These are phyloP conservation scores for Ichthyophthirius multifiliis DNA, from an alignment of 169 alveolate species.

Conservation along the genomic window DNA sequence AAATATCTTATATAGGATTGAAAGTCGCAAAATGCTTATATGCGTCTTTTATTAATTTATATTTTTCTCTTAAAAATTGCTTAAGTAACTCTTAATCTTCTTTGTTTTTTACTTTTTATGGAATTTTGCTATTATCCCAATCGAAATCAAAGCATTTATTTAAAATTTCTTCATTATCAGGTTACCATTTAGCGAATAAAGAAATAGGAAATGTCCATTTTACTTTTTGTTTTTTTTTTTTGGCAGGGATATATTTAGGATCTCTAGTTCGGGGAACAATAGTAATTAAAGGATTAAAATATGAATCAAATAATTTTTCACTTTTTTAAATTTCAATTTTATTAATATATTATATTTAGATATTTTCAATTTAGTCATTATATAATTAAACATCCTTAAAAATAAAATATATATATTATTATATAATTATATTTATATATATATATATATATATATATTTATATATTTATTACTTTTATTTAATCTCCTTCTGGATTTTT, in stretches of 20 bases:
- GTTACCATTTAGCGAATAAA: slow-evolving; percentile 27
- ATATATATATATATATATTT: not conserved
- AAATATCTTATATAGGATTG: slow-evolving; percentile 38
- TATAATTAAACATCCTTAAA: not conserved
- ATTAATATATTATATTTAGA: not conserved
- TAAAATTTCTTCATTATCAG: slow-evolving; percentile 6
- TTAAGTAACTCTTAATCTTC: slow-evolving; percentile 51
- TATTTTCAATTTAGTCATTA: not conserved
- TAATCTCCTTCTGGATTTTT: not conserved
- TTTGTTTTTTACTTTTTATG: slow-evolving; percentile 47
- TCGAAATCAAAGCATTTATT: slow-evolving; percentile 64
- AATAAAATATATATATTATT: not conserved
- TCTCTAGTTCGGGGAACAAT: slow-evolving; percentile 37
- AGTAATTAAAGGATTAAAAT: slow-evolving; percentile 39
- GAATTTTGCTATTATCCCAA: slow-evolving; percentile 55
- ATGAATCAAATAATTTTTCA: not conserved
- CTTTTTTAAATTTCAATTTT: not conserved
- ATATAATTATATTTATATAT: not conserved
- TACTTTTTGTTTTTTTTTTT: slow-evolving; percentile 37
- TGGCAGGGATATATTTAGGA: slow-evolving; percentile 48
- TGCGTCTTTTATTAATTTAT: slow-evolving; percentile 42
- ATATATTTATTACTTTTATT: slow-evolving; percentile 19
- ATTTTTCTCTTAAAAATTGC: slow-evolving; percentile 32
- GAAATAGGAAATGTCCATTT: slow-evolving; percentile 46
- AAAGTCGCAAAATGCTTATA: slow-evolving; percentile 49